Evolutionary conservation across 371 early-diverging fungal species (phyloP).

Genomic region (Rhizopus microsporus): DNA sequence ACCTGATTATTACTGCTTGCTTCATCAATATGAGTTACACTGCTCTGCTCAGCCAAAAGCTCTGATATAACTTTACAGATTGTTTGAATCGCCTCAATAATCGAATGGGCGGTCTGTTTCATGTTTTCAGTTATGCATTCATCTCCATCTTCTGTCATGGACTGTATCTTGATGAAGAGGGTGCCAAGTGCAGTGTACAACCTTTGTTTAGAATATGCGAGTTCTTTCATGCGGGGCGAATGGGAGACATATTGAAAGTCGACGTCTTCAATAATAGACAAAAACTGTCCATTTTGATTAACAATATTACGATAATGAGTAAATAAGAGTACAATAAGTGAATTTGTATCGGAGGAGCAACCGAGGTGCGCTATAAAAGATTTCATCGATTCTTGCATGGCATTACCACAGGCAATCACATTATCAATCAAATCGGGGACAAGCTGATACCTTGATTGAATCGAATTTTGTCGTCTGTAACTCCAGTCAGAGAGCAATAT

Average conservation of each 20-base stretch:
- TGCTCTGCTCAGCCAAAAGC: background rate
- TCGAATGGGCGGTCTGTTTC: constrained; percentile 19
- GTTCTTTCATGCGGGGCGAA: constrained; percentile 20
- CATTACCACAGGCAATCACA: constrained; percentile 36
- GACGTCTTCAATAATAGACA: constrained; percentile 45
- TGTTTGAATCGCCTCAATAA: constrained; percentile 26
- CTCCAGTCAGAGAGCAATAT: constrained; percentile 9
- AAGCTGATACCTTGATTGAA: constrained; percentile 21
- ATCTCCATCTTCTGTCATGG: constrained; percentile 52
- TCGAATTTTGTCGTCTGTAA: constrained; percentile 1
- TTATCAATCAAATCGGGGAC: constrained; percentile 33
- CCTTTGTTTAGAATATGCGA: constrained; percentile 37
- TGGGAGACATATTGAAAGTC: constrained; percentile 30
- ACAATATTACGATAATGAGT: constrained; percentile 52
- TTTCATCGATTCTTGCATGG: constrained; percentile 42
- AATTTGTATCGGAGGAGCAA: constrained; percentile 31
- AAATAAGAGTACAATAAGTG: constrained; percentile 57
- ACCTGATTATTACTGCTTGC: background rate
- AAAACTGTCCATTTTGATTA: constrained; percentile 44
- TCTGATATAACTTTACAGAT: too few species aligned
- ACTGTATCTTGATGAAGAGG: constrained; percentile 65
- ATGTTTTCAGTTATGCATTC: constrained; percentile 15
- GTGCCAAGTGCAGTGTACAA: constrained; percentile 69
- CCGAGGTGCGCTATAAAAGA: constrained; percentile 27
- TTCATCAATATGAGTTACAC: background rate